phyloP scores from a whole-genome alignment of 2,329 filamentous ascomycete genomes.

The Mycosphaerelloides madeirae region DNA sequence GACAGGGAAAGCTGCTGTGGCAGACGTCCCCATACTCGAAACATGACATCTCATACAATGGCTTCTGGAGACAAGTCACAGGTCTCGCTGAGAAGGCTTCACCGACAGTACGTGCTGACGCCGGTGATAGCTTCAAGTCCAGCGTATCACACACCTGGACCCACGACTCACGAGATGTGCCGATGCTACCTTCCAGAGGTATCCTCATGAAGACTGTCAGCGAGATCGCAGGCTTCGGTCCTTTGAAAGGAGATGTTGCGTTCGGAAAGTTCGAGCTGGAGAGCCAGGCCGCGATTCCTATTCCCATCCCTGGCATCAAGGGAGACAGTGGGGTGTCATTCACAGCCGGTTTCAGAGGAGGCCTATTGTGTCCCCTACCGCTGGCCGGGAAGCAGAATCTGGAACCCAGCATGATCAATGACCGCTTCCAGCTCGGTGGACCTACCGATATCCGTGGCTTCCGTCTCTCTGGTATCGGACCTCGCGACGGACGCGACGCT shows the following conservation, averaged over 20 bases:
- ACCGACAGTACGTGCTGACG: constrained; percentile 74
- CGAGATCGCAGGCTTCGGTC: constrained; percentile 39
- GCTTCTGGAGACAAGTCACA: constrained; percentile 84
- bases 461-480: constrained; percentile 80
- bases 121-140: constrained; percentile 87
- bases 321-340: constrained; percentile 74
- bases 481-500: constrained; percentile 77
- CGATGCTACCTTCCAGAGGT: constrained; percentile 75
- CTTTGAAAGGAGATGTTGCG: constrained; percentile 80
- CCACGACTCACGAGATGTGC: constrained; percentile 75
- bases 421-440: constrained; percentile 91
- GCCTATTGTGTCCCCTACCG: constrained; percentile 76
- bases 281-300: constrained; percentile 67
- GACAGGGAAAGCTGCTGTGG: constrained; percentile 72
- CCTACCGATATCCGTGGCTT: constrained; percentile 95
- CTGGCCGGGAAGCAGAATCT: constrained; percentile 53
- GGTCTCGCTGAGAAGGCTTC: constrained; percentile 70
- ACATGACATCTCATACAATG: constrained; percentile 76
- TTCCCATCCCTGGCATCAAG: constrained; percentile 64
- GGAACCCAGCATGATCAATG: constrained; percentile 74
- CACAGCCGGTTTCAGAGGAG: constrained; percentile 74
- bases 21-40: constrained; percentile 53
- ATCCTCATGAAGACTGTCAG: constrained; percentile 47
- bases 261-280: constrained; percentile 92
- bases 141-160: constrained; percentile 76